Percentiles rank a stretch among this genome's conserved stretches.
These are phyloP conservation scores for Sclerotinia spermophila DNA, from an alignment of 2,329 filamentous ascomycete species.

Conservation along the genomic window DNA sequence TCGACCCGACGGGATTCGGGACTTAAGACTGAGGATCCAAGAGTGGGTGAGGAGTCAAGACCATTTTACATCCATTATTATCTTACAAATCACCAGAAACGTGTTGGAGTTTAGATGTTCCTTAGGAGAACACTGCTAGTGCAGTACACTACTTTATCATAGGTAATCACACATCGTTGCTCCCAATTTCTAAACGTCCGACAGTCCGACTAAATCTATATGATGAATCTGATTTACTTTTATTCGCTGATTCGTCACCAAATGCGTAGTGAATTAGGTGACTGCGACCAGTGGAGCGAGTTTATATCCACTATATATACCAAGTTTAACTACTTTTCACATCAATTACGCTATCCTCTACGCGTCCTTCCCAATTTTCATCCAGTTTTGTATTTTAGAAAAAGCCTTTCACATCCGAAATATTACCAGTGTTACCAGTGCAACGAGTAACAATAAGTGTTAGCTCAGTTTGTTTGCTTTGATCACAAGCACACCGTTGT, in stretches of 20 bases:
- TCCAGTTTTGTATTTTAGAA: not conserved
- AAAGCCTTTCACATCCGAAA: not conserved
- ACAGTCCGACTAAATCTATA: not conserved
- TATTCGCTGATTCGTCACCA: not conserved
- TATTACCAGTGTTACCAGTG: not conserved
- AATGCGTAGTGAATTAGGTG: not conserved
- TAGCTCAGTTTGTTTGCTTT: not conserved
- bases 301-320: constrained; percentile 1
- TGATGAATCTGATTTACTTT: not conserved
- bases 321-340: constrained; percentile 5
- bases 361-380: not conserved
- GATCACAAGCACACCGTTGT: no score
- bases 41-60: no score
- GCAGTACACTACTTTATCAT: no score
- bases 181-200: not conserved
- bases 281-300: not conserved
- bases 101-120: no score
- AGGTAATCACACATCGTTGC: not conserved
- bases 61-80: not conserved
- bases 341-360: constrained; percentile 14
- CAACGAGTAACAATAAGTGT: not conserved
- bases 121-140: no score
- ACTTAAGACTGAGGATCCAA: not conserved
- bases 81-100: not conserved
- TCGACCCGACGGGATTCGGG: not conserved